A percentile compares a stretch with the other conserved stretches of the same genome.
phyloP scores from a whole-genome alignment of 495 filamentous ascomycete genomes.

The Penicillium ochrochloron region DNA sequence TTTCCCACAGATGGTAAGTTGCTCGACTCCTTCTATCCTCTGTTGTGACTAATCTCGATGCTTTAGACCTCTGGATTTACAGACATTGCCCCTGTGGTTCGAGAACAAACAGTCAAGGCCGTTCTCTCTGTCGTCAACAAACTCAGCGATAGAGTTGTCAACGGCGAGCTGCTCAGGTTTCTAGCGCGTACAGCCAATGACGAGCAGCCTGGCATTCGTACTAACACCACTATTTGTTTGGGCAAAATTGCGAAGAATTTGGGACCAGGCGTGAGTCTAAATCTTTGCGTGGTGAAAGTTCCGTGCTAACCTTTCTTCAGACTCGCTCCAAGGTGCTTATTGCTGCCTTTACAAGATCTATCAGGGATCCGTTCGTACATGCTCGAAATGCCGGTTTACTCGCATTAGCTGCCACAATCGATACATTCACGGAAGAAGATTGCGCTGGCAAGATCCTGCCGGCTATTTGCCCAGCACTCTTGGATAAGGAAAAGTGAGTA shows the following conservation, averaged over 20 bases:
- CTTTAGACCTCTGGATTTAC: constrained; percentile 84
- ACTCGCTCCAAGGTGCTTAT: constrained; percentile 87
- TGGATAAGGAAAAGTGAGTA: constrained; percentile 84
- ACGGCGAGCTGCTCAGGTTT: constrained; percentile 89
- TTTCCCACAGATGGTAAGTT: constrained; percentile 83
- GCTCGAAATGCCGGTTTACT: constrained; percentile 86
- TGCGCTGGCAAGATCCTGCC: constrained; percentile 84
- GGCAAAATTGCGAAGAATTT: constrained; percentile 94
- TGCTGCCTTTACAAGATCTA: constrained; percentile 85
- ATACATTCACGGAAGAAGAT: constrained; percentile 88
- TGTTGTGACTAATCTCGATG: neutral
- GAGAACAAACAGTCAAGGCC: constrained; percentile 95
- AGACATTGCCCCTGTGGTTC: constrained; percentile 85
- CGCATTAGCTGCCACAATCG: constrained; percentile 81
- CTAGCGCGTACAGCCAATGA: constrained; percentile 97
- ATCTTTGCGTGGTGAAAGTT: neutral
- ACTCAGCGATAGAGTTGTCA: constrained; percentile 88
- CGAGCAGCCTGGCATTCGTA: constrained; percentile 95
- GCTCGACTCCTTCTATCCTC: neutral
- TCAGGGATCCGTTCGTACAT: constrained; percentile 93
- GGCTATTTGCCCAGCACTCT: constrained; percentile 74
- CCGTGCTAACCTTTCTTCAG: constrained; percentile 37
- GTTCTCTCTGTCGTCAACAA: constrained; percentile 84
- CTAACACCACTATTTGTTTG: constrained; percentile 96
- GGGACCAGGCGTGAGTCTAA: constrained; percentile 63